Conservation (phyloP, 2,329 filamentous ascomycete genomes). For the Fusarium secorum region DNA sequence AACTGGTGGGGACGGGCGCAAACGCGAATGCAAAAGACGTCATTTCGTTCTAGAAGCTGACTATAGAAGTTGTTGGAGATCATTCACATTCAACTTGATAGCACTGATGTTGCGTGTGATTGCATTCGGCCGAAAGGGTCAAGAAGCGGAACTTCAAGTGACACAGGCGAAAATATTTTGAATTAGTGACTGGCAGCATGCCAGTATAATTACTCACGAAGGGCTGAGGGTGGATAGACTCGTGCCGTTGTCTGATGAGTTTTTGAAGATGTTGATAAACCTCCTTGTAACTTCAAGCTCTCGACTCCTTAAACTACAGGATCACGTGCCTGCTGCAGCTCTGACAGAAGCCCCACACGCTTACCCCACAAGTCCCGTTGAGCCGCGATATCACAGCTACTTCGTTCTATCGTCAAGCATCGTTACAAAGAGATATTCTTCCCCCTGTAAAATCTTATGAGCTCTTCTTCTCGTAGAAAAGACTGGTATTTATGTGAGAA, state of each 20-base stretch:
- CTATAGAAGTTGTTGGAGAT: conserved; percentile 4
- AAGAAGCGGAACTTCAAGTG: not conserved
- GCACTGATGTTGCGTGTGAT: not conserved
- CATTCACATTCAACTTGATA: not conserved
- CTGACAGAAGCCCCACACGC: not conserved
- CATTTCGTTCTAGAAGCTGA: conserved; percentile 42
- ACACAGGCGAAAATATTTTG: not conserved
- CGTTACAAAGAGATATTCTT: conserved; percentile 28
- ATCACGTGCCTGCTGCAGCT: conserved; percentile 16
- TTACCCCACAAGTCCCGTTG: not conserved
- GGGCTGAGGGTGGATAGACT: not conserved
- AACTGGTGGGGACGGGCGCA: conserved; percentile 21
- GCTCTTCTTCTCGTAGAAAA: not conserved
- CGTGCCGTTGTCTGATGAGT: not conserved
- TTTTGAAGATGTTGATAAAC: not conserved
- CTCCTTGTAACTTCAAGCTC: not conserved
- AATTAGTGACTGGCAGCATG: not conserved
- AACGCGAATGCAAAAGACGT: conserved; percentile 15
- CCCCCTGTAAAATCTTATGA: not conserved
- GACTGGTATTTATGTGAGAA: not conserved
- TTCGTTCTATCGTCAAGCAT: conserved; percentile 24
- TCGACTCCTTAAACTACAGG: not conserved
- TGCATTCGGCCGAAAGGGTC: conserved; percentile 6
- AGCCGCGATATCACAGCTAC: conserved; percentile 1
- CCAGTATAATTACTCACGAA: not conserved